Evolutionary conservation across 2,329 filamentous ascomycete species (phyloP), one percentile per base, ranked within the genome.

Genomic region (Immersiporthe knoxdaviesiana): DNA sequence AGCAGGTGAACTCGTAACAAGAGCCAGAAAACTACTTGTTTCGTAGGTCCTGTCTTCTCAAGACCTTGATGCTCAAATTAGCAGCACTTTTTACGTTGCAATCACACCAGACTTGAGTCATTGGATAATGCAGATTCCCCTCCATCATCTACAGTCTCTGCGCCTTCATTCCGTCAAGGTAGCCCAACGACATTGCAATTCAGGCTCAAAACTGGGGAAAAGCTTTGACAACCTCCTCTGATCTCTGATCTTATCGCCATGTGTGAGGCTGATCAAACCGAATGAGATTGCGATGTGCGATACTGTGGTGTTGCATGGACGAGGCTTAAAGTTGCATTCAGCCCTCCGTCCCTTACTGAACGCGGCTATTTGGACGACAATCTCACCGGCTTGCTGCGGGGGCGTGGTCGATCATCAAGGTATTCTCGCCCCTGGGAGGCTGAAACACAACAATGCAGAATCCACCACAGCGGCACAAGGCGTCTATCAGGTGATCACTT

Each of bases 381-480:
- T 58, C 54, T 58, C 54, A 21, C n/a, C 54, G 18, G 11, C 30
- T 35, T 35, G 27, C 24, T 35, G 24, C 30, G 30, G 54, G 54
- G 54, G 35, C 35, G 14, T 39, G 54, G 54, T 58, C 24, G 54
- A 58, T 58, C 54, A 58, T 58, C 7, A 35, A 58, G 24, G 54
- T 14, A 58, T 21, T 27, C n/a, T n/a, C 14, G 21, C 54, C 30
- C 30, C 27, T 58, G 54, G 2, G 2, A 58, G 11, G 5, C 27
- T 58, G 54, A 24, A 18, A 58, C 54, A 18, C 27, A 18, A 35
- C 54, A 30, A n/a, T n/a, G n/a, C 44, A 35, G 16, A 1, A 1
- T 5, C 27, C 5, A 30, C 10, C 12, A 16, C 27, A 18, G 6
- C 54, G 54, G 54, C 54, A 35, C 27, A 35, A 21, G 54, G 16